Base-by-base conservation (phyloP, 2,329 filamentous ascomycete genomes). In the Claviceps africana region DNA sequence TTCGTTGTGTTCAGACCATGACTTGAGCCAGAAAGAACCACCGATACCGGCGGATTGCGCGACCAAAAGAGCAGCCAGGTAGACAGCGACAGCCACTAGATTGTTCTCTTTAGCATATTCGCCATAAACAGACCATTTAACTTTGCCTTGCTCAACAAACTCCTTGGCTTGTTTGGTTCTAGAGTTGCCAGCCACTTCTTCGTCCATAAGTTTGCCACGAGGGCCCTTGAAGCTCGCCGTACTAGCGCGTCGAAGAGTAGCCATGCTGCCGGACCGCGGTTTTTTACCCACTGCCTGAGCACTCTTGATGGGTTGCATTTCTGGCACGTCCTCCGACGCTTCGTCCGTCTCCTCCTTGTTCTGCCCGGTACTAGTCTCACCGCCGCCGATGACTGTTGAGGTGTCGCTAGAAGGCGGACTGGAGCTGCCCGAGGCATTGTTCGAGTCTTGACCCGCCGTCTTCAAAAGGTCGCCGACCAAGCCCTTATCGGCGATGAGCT, bases 31-130 rank as follows among this genome's bases (percentile, higher is more conserved):
- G 54, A 95, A 79, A 58, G 82, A 94, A 55, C 86, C 88, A 56
- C 81, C 86, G 57, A 98, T 86, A 62, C 86, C 85, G 11, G 83
- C 83, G 17, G 84, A 84, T 70, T 98, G 91, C 9, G 88, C 83
- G 30, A 83, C 81, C 54, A 97, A 61, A 46, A 97, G 75, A 51
- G 88, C 81, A 44, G 85, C 46, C 17, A 95, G 62, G 67, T 97
- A 98, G 58, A 96, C 74, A 17, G 69, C 68, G 9, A 98, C 93
- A 13, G 93, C 94, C 53, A 79, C 72, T 17, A 96, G 69, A 65
- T 97, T 96, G 73, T 88, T 96, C 54, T 88, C 88, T 70, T 88
- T 95, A 53, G 93, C 94, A 62, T 98, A 98, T 69, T 96, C 90
- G 19, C 76, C 74, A 64, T 98, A 98, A 30, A 98, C 91, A 60